Base-by-base conservation (phyloP, 805 yeast species). In the Metschnikowia continentalis region DNA sequence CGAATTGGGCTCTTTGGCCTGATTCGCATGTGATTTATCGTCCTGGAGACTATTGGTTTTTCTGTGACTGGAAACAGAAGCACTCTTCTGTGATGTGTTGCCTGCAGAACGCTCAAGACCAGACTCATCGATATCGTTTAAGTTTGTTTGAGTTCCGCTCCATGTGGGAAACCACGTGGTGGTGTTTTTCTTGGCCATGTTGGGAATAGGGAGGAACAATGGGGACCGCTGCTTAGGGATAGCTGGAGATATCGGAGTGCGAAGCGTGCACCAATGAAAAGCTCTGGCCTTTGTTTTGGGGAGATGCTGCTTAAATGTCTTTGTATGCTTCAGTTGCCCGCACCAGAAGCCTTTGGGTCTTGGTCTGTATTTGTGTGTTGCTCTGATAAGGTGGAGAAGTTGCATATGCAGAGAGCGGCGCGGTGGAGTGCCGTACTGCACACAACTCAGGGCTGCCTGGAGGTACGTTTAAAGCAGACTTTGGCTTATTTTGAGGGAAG, bases 401-500 rank as follows among this genome's bases (percentile, higher is more conserved):
- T 42, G 46, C 46, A 22, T 42, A 42, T 33, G 46, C 46, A 32
- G 14, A 19, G 45, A 32, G 46, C 23, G 19, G 42, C 10, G 40
- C 40, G 42, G 40, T 15, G 22, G 17, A 13, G 45, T 2, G 46
- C 13, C 23, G 44, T 13, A 6, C 46, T 42, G 46, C 46, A 42
- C 30, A 42, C 30, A 42, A 6, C 19, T 3, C 32, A 7, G 2
- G 5, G n/a, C 7, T 37, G 13, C 26, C 38, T 15, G 38, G 38
- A n/a, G 19, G 20, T 15, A 35, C 20, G 17, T 35, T 35, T 15
- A 15, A 35, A 32, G 17, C 20, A 49, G n/a, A n/a, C 5, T 26
- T 26, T 26, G 30, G 30, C 30, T 26, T 8, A 2, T 8, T 26
- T 26, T 26, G 11, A 8, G 13, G 30, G 30, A 4, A 26, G 30